Percentiles rank a stretch among this genome's conserved stretches.
These are phyloP conservation scores for Ilex asprella DNA, from an alignment of 257 asterid species.

Conservation along the genomic window DNA sequence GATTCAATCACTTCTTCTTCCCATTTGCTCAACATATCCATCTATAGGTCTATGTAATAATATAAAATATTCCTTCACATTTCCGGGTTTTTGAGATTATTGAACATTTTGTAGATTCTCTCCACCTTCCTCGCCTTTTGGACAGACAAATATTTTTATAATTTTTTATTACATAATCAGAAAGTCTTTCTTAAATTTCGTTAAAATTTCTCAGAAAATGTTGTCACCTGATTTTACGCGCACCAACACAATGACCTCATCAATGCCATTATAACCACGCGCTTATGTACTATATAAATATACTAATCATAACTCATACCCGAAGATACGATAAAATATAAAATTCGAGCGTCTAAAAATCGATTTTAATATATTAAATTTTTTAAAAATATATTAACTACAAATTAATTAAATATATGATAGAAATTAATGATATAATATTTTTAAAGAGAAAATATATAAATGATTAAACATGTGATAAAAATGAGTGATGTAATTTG, in stretches of 20 bases:
- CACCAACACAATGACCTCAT: not conserved
- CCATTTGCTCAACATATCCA: slow-evolving; percentile 29
- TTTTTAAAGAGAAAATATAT: too few relatives aligned
- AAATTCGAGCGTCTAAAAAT: too few relatives aligned
- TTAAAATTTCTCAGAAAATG: slow-evolving; percentile 4
- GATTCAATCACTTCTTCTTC: slow-evolving; percentile 37
- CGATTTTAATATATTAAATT: too few relatives aligned
- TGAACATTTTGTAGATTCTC: slow-evolving; percentile 58
- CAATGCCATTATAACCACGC: too few relatives aligned
- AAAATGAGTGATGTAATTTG: too few relatives aligned
- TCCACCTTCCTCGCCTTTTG: slow-evolving; percentile 32
- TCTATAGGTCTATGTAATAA: slow-evolving; percentile 12
- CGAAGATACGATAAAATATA: too few relatives aligned
- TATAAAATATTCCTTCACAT: slow-evolving; percentile 20
- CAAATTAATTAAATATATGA: too few relatives aligned
- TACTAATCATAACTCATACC: too few relatives aligned
- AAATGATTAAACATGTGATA: too few relatives aligned
- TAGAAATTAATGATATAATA: too few relatives aligned
- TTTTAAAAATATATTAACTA: too few relatives aligned
- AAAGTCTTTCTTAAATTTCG: slow-evolving; percentile 13
- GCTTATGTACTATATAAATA: too few relatives aligned
- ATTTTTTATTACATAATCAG: not conserved
- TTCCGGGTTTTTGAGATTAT: slow-evolving; percentile 45
- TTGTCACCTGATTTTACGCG: slow-evolving; percentile 3
- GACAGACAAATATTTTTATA: not conserved